Percentiles rank a stretch among this genome's conserved stretches.
phyloP scores from a whole-genome alignment of 1,284 basidiomycete genomes.

The Violaceomyces palustris region DNA sequence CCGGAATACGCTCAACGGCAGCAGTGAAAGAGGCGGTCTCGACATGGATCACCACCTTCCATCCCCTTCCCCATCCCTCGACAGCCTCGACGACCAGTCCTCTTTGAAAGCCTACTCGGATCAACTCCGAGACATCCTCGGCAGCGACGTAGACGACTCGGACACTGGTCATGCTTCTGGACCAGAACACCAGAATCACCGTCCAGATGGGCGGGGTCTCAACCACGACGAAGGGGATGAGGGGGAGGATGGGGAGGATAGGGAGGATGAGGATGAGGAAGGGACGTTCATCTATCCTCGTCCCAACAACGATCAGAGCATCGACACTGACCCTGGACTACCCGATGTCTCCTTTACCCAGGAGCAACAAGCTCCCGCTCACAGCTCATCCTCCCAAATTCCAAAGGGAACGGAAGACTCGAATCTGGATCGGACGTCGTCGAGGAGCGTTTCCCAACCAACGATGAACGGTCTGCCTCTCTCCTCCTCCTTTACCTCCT shows the following conservation, averaged over 20 bases:
- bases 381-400: not conserved
- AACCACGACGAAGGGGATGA: constrained; percentile 10
- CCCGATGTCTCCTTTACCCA: constrained; percentile 1
- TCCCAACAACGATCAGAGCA: constrained; percentile 17
- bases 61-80: too few species aligned
- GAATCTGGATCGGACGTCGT: constrained; percentile 6
- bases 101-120: too few species aligned
- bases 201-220: constrained; percentile 5
- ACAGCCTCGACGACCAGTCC: too few species aligned
- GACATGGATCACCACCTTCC: too few species aligned
- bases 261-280: constrained; percentile 2
- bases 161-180: not conserved
- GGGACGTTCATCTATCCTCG: constrained; percentile 16
- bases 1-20: too few species aligned
- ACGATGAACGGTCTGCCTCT: constrained; percentile 15
- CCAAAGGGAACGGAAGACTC: not conserved
- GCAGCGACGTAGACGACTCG: constrained; percentile 23
- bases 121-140: constrained; percentile 37
- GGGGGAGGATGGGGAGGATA: not conserved
- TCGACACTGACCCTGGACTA: constrained; percentile 14
- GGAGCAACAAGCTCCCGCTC: constrained; percentile 3
- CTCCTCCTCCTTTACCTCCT: constrained; percentile 9
- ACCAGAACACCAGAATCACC: not conserved
- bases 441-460: constrained; percentile 17
- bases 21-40: too few species aligned